phyloP scores from a whole-genome alignment of 2,329 filamentous ascomycete genomes.

The Ilyonectria robusta region DNA sequence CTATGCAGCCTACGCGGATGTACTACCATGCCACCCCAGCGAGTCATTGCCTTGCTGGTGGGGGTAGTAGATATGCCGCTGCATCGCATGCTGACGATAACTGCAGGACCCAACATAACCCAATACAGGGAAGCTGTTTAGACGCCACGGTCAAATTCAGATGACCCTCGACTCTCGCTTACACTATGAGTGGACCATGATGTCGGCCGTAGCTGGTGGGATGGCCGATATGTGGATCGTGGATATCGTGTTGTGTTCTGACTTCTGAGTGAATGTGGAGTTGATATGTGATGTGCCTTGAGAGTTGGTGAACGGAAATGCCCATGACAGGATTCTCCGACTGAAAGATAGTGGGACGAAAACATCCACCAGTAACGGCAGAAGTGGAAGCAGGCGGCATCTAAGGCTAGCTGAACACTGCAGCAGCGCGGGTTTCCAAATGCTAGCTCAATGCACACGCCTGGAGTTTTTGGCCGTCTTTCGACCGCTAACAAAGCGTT shows the following conservation, averaged over 20 bases:
- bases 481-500: neutral
- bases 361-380: slow-evolving; percentile 9
- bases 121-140: slow-evolving; percentile 19
- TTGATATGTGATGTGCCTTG: slow-evolving; percentile 25
- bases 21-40: slow-evolving; percentile 16
- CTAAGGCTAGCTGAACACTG: no score
- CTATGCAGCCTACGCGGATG: slow-evolving; percentile 22
- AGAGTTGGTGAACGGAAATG: slow-evolving; percentile 8
- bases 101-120: slow-evolving; percentile 13
- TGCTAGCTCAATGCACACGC: neutral
- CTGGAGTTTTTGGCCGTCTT: neutral
- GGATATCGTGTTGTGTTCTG: slow-evolving; percentile 14
- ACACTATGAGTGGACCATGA: slow-evolving; percentile 7
- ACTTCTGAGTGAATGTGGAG: slow-evolving; percentile 8
- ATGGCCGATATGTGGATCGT: slow-evolving; percentile 16
- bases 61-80: slow-evolving; percentile 24
- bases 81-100: slow-evolving; percentile 23
- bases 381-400: neutral
- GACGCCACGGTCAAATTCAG: slow-evolving; percentile 12
- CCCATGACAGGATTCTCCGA: slow-evolving; percentile 7
- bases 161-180: slow-evolving; percentile 11
- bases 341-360: slow-evolving; percentile 20
- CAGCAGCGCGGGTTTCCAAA: neutral
- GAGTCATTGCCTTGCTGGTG: slow-evolving; percentile 11
- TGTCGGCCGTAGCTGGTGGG: slow-evolving; percentile 5